Evolutionary conservation across 2,329 filamentous ascomycete species (phyloP).

Genomic region (Trichoderma aggressivum): DNA sequence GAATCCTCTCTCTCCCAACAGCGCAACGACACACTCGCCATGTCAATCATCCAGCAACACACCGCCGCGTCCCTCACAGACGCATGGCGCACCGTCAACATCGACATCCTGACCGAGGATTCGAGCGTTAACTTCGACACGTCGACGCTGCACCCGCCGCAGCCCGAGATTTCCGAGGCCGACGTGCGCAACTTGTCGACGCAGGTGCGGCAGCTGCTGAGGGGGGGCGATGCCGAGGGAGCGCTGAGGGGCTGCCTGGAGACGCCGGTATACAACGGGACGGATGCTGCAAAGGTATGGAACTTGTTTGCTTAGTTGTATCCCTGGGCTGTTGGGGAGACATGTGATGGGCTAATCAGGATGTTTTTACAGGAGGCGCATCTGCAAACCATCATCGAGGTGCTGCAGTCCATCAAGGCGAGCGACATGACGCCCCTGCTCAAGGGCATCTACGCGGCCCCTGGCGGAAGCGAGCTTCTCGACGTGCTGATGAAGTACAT

Average conservation of each 20-base stretch:
- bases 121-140: constrained; percentile 89
- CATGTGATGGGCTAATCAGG: not conserved
- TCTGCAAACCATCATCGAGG: constrained; percentile 83
- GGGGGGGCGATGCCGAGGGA: constrained; percentile 83
- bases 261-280: constrained; percentile 71
- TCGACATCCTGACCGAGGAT: constrained; percentile 87
- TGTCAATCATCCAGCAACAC: constrained; percentile 68
- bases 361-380: constrained; percentile 66
- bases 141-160: constrained; percentile 73
- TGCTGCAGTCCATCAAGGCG: constrained; percentile 92
- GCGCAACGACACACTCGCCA: constrained; percentile 28
- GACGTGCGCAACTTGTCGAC: constrained; percentile 74
- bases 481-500: constrained; percentile 98
- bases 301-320: not conserved
- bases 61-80: constrained; percentile 58
- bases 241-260: constrained; percentile 81
- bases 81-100: constrained; percentile 85
- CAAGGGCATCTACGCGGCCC: constrained; percentile 71
- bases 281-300: constrained; percentile 54
- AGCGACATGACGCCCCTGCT: constrained; percentile 92
- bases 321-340: not conserved
- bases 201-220: constrained; percentile 82
- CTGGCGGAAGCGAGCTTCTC: constrained; percentile 77
- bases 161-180: constrained; percentile 68
- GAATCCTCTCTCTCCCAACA: not conserved